These are phyloP conservation scores for Gossypium ekmanianum DNA, from an alignment of 345 rosid species.

Conservation along the genomic window DNA sequence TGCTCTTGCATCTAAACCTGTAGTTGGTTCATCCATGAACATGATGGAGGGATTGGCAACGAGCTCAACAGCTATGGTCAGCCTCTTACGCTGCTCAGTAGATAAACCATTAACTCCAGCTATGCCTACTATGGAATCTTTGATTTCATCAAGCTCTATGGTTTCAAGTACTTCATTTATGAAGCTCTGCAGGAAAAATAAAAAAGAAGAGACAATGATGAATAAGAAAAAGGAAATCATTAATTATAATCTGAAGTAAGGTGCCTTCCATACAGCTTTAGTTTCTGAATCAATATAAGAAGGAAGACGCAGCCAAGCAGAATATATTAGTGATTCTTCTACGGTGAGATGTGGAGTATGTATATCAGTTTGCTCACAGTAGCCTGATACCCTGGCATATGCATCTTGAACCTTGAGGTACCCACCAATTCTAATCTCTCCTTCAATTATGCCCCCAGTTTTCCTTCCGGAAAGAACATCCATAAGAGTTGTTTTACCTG, in stretches of 20 bases:
- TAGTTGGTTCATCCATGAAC: conserved; percentile 55
- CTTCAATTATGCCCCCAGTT: conserved; percentile 63
- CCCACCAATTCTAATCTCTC: conserved; percentile 65
- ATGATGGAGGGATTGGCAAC: conserved; percentile 50
- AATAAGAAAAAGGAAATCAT: not conserved
- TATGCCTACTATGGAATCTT: conserved; percentile 42
- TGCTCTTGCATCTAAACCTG: conserved; percentile 53
- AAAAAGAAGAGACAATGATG: not conserved
- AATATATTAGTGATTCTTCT: conserved; percentile 49
- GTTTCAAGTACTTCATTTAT: conserved; percentile 41
- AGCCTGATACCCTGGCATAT: conserved; percentile 82
- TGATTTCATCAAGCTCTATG: conserved; percentile 42
- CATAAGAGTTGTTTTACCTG: conserved; percentile 83
- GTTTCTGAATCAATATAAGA: conserved; percentile 46
- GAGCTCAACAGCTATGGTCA: conserved; percentile 55
- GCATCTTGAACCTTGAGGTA: conserved; percentile 66
- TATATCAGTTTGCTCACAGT: conserved; percentile 78
- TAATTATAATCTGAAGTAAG: not conserved
- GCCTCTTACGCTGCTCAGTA: conserved; percentile 47
- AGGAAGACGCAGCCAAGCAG: conserved; percentile 59
- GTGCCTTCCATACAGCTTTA: conserved; percentile 38
- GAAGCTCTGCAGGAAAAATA: conserved; percentile 26
- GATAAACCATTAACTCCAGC: conserved; percentile 40
- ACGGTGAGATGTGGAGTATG: conserved; percentile 74
- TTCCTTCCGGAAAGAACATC: conserved; percentile 90